Conservation (phyloP, 164 flowering plant species). For the Stephania japonica region DNA sequence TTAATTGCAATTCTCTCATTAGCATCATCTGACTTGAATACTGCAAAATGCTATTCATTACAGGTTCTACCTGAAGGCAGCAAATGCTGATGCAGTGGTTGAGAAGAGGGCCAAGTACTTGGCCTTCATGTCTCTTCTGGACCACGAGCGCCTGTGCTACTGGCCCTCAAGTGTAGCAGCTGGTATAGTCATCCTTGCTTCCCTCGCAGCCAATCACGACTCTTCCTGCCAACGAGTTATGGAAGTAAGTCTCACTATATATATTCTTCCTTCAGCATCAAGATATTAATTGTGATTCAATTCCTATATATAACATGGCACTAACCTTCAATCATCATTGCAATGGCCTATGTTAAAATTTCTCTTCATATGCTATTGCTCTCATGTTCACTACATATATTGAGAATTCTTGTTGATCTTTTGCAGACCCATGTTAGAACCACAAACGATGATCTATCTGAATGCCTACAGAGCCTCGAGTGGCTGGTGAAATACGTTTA, state of each 20-base stretch:
- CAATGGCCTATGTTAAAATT: neutral
- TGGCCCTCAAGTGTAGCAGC: constrained; percentile 97
- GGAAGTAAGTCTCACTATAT: constrained; percentile 35
- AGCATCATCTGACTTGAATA: neutral
- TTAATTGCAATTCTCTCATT: neutral
- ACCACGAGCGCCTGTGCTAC: constrained; percentile 49
- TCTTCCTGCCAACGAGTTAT: constrained; percentile 43
- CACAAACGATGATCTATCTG: constrained; percentile 55
- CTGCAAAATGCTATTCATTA: neutral
- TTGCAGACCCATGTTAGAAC: constrained; percentile 77
- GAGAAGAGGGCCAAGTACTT: constrained; percentile 54
- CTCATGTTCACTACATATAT: neutral
- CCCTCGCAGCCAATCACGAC: constrained; percentile 39
- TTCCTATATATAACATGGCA: too few species aligned
- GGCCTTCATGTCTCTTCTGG: constrained; percentile 55
- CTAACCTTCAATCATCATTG: too few species aligned
- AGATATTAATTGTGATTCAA: too few species aligned
- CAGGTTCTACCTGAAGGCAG: constrained; percentile 88
- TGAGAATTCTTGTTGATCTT: constrained; percentile 11
- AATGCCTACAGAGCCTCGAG: constrained; percentile 75
- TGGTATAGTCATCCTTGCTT: constrained; percentile 65
- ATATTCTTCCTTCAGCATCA: too few species aligned
- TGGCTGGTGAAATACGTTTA: constrained; percentile 49
- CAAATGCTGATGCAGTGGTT: constrained; percentile 47
- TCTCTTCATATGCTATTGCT: neutral